Evolutionary conservation across 148 eudicot species (phyloP), one percentile per base, ranked within the genome.

Genomic region (Pouteria glomerata): DNA sequence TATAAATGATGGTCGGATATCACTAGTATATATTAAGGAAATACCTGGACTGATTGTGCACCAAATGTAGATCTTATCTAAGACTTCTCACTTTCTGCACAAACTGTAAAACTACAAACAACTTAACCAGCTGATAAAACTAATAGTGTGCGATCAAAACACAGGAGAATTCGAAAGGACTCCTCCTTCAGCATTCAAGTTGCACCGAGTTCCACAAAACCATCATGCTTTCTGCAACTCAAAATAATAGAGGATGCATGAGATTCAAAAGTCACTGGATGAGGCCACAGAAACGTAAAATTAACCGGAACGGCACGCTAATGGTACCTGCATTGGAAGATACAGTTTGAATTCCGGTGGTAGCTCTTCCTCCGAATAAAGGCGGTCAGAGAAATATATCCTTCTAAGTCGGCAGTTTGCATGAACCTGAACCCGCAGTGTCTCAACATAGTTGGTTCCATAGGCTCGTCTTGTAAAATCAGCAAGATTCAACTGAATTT

Each of bases 301-400:
- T 3, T 1, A 8, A 3, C n/a, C 26, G 35, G 6, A 13, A 11
- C 0, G 14, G 51, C 0, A 11, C 19, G 29, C 14, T 18, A 41
- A 39, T 52, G 47, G 21, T 77, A 76, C 92, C 98, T 95, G 99
- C 91, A 96, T 90, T 0, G 99, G 99, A 66, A 95, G 97, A 82
- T 92, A 96, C 66, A 96, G 68, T 85, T 88, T 96, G 76, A 96
- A 96, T 78, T 96, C 99, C 35, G 99, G 94, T 53, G 99, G 99
- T 41, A 96, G 88, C 70, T 96, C 99, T 80, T 92, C 98, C 87
- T 94, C 98, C 1, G 98, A 94, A 74, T 89, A 94, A 26, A 96
- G 94, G 68, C 99, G 97, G 78, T 96, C 99, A 1, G 99, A 77
- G 74, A 96, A 96, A 76, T 96, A 94, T 57, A 94, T 91, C 70